Evolutionary conservation across 352 stramenopile species (phyloP).

Genomic region (Globisporangium megalacanthum): DNA sequence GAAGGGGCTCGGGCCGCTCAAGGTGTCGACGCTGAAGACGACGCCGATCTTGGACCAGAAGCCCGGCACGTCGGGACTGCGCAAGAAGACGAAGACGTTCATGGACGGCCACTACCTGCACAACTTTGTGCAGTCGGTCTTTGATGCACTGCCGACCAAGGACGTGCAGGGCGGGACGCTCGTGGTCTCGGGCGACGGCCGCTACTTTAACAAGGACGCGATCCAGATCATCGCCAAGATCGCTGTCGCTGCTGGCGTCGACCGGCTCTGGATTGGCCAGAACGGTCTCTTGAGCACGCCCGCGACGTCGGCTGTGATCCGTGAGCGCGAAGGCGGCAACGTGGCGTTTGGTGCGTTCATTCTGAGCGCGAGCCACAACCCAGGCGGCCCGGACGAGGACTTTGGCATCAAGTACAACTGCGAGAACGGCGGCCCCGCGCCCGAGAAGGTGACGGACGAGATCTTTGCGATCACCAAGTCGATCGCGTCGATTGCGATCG

Average conservation of each 20-base stretch:
- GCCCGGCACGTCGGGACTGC: constrained; percentile 96
- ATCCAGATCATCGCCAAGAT: constrained; percentile 98
- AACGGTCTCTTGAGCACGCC: constrained; percentile 96
- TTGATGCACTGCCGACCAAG: constrained; percentile 93
- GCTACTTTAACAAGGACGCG: constrained; percentile 90
- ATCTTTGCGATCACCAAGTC: constrained; percentile 95
- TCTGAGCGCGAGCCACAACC: constrained; percentile 98
- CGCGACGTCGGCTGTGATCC: constrained; percentile 96
- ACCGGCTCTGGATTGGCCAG: constrained; percentile 94
- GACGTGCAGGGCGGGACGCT: constrained; percentile 94
- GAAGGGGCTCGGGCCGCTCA: constrained; percentile 90
- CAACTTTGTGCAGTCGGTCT: constrained; percentile 97
- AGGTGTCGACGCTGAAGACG: constrained; percentile 82
- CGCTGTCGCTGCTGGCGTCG: constrained; percentile 95
- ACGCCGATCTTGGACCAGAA: constrained; percentile 94
- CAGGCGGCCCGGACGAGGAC: constrained; percentile 96
- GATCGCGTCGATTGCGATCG: constrained; percentile 94
- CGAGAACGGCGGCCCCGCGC: constrained; percentile 96
- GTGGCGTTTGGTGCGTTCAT: constrained; percentile 96
- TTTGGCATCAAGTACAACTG: constrained; percentile 99
- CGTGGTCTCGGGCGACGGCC: constrained; percentile 94
- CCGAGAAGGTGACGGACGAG: constrained; percentile 96
- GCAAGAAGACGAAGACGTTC: constrained; percentile 99
- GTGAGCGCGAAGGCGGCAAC: constrained; percentile 89
- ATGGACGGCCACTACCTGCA: constrained; percentile 98